A percentile compares a stretch with the other conserved stretches of the same genome.
Evolutionary conservation across 1,284 basidiomycete species (phyloP).

Genomic region (Cryptococcus hybrid): DNA sequence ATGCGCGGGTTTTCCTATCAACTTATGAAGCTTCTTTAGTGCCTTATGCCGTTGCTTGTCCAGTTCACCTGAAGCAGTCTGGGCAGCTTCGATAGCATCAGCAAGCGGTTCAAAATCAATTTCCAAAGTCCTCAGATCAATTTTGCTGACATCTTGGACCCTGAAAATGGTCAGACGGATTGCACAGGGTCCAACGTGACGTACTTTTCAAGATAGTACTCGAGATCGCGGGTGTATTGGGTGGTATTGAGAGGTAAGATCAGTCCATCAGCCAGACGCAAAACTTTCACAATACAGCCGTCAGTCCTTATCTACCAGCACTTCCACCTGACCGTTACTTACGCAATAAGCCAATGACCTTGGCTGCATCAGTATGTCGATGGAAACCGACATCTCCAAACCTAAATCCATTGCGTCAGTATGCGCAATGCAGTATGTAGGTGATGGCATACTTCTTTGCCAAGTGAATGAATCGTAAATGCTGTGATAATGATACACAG

Average conservation of each 20-base stretch:
- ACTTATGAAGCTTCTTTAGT: constrained; percentile 47
- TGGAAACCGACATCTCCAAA: constrained; percentile 75
- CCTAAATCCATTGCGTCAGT: constrained; percentile 15
- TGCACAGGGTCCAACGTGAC: neutral
- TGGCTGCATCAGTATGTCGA: constrained; percentile 67
- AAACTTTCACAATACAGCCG: constrained; percentile 35
- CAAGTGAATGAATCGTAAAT: constrained; percentile 74
- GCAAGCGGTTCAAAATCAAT: constrained; percentile 57
- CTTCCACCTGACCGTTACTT: constrained; percentile 2
- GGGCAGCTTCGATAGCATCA: constrained; percentile 56
- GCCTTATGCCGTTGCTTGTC: constrained; percentile 56
- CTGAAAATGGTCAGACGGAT: constrained; percentile 39
- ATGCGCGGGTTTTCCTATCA: constrained; percentile 31
- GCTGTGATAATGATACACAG: constrained; percentile 68
- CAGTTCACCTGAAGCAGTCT: constrained; percentile 57
- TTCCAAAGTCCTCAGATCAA: constrained; percentile 26
- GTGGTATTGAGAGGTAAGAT: constrained; percentile 71
- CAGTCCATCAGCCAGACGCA: constrained; percentile 63
- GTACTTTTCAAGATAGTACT: constrained; percentile 58
- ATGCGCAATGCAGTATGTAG: neutral
- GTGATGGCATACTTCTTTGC: constrained; percentile 53
- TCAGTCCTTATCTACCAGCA: neutral
- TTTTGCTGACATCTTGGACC: constrained; percentile 53
- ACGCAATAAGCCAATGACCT: constrained; percentile 61
- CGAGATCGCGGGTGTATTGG: constrained; percentile 66